Conservation (phyloP, 2,329 filamentous ascomycete genomes). For the Calonectria fujianensis region DNA sequence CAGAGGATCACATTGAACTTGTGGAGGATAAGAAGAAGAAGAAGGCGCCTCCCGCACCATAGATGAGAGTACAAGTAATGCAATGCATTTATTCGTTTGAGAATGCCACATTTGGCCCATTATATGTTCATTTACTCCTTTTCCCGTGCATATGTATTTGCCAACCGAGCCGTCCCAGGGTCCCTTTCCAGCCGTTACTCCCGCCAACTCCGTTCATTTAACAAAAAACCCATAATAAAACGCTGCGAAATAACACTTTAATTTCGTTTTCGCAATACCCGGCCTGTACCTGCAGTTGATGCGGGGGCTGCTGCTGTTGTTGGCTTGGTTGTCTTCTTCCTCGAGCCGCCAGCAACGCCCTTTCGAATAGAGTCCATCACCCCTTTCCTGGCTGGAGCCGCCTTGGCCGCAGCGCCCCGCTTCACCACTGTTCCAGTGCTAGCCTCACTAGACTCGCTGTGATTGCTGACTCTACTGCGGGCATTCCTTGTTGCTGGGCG, state of each 20-base stretch:
- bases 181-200: slow-evolving; percentile 42
- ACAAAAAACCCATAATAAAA: slow-evolving; percentile 35
- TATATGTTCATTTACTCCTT: slow-evolving; percentile 49
- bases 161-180: slow-evolving; percentile 42
- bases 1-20: slow-evolving; percentile 95
- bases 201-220: slow-evolving; percentile 49
- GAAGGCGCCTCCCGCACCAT: slow-evolving; percentile 57
- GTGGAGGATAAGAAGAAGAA: slow-evolving; percentile 98
- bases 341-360: slow-evolving; percentile 69
- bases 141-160: slow-evolving; percentile 41
- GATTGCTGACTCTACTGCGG: slow-evolving; percentile 72
- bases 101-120: slow-evolving; percentile 42
- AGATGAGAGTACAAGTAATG: slow-evolving; percentile 37
- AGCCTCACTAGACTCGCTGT: slow-evolving; percentile 78
- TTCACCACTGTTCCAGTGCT: slow-evolving; percentile 80
- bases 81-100: slow-evolving; percentile 48
- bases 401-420: slow-evolving; percentile 66
- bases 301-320: slow-evolving; percentile 62
- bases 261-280: slow-evolving; percentile 74
- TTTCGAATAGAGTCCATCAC: slow-evolving; percentile 74
- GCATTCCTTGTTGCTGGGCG: slow-evolving; percentile 68
- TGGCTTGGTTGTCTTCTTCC: slow-evolving; percentile 67
- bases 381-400: slow-evolving; percentile 68
- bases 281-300: slow-evolving; percentile 67
- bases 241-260: slow-evolving; percentile 52